These are phyloP conservation scores for Sphenostylis stenocarpa DNA, from an alignment of 306 rosid species.

Conservation along the genomic window DNA sequence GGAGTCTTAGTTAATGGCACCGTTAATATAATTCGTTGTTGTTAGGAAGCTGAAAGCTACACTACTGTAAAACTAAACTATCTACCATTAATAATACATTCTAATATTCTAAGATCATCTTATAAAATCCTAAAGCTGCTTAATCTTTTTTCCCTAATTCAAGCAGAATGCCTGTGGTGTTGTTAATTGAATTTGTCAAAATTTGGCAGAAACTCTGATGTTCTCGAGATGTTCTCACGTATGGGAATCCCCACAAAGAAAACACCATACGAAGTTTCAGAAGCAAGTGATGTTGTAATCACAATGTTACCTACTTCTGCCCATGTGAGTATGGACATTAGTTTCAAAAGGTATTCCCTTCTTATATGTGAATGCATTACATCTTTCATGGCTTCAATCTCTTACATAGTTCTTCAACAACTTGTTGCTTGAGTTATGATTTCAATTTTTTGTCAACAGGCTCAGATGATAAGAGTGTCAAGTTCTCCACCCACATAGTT, in stretches of 20 bases:
- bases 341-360: neutral
- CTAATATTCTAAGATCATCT: too few species aligned
- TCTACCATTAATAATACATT: too few species aligned
- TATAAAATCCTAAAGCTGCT: too few species aligned
- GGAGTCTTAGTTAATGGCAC: slow-evolving; percentile 2
- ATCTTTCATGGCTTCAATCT: neutral
- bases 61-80: too few species aligned
- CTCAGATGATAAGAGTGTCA: neutral
- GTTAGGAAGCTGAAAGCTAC: too few species aligned
- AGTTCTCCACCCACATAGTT: too few species aligned
- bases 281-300: slow-evolving; percentile 81
- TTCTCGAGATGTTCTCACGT: slow-evolving; percentile 57
- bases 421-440: slow-evolving; percentile 9
- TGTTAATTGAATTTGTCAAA: neutral
- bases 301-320: slow-evolving; percentile 95
- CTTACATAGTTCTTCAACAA: slow-evolving; percentile 15
- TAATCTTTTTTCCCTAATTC: neutral
- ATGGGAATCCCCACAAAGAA: slow-evolving; percentile 67
- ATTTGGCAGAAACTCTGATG: slow-evolving; percentile 63
- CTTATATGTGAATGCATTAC: neutral
- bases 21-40: neutral
- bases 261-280: slow-evolving; percentile 82
- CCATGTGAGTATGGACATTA: slow-evolving; percentile 59
- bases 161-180: neutral
- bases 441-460: slow-evolving; percentile 27